Base-by-base conservation (phyloP, 495 filamentous ascomycete species). In the Amphirosellinia nigrospora region DNA sequence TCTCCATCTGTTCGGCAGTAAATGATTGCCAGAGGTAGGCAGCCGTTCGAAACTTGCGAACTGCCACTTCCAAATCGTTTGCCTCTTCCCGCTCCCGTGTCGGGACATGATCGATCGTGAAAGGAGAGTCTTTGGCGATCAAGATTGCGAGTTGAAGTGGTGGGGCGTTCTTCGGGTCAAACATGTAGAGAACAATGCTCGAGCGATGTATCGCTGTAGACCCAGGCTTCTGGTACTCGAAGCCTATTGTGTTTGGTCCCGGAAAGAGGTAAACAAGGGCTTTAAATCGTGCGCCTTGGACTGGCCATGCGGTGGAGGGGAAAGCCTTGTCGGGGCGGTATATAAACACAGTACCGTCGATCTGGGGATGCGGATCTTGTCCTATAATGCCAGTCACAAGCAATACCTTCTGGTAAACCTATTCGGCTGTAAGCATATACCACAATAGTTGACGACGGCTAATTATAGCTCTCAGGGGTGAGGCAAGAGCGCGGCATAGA, bases 11-110 rank as follows among this genome's bases (percentile, higher is more conserved):
- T 76, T 97, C 94, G 15, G 92, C 93, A 0, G 94, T 98, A 75
- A 96, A 97, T 9, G 94, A 93, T 78, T 97, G 94, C 94, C 94
- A 98, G 3, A 98, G 85, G 77, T 97, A 96, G 21, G 93, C 94
- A 28, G 93, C 90, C 89, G 94, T 96, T 64, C 93, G 87, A 74
- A 93, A 97, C 79, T 97, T 97, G 66, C 87, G 86, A 71, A 96
- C 86, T 0, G 94, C 94, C 15, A 85, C 88, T 3, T 95, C 91
- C 38, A 97, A 74, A 2, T 86, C 87, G 76, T 95, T 95, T 4
- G 92, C 94, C 84, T 97, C 94, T 67, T 87, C 87, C 75, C 92
- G 88, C 50, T 86, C 79, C 41, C 91, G 84, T 64, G 94, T 89
- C 0, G 94, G 93, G 32, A 90, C 86, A 10, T 92, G 90, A 83